Percentiles rank a stretch among this genome's conserved stretches.
Conservation (phyloP, 2,329 filamentous ascomycete genomes). For the Microdochium trichocladiopsis region DNA sequence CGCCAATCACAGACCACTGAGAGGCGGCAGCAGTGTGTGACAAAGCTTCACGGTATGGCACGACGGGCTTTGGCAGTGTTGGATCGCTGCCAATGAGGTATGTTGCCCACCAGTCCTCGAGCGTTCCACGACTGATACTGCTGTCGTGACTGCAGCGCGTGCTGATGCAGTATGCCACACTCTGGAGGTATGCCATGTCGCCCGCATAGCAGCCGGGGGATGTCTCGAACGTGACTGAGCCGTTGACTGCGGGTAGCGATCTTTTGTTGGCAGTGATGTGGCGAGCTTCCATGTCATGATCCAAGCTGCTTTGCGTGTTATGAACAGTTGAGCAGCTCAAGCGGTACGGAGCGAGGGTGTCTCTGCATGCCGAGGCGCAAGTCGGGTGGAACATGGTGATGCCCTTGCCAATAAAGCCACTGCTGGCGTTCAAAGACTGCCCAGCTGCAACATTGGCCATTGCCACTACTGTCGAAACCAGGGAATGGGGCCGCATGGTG, state of each 20-base stretch:
- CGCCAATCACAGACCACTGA: neutral
- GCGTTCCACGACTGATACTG: neutral
- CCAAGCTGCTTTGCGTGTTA: neutral
- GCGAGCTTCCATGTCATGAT: neutral
- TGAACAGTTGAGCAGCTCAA: neutral
- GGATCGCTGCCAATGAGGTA: neutral
- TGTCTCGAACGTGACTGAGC: neutral
- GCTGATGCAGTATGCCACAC: neutral
- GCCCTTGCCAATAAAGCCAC: neutral
- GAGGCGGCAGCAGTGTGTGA: neutral
- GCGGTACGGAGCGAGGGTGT: neutral
- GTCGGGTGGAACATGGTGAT: neutral
- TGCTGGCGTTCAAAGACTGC: neutral
- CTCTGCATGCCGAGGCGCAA: neutral
- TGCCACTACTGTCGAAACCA: neutral
- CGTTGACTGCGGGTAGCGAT: too few relatives aligned
- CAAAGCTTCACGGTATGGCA: neutral
- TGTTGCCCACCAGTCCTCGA: neutral
- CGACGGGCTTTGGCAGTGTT: neutral
- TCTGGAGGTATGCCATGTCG: neutral
- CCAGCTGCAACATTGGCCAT: neutral
- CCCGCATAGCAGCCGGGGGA: neutral
- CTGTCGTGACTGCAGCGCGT: neutral
- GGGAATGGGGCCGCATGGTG: neutral
- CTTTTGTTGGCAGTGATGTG: too few relatives aligned